Evolutionary conservation across 352 stramenopile genomes (phyloP).

Genomic region (Pythium utonaiense): DNA sequence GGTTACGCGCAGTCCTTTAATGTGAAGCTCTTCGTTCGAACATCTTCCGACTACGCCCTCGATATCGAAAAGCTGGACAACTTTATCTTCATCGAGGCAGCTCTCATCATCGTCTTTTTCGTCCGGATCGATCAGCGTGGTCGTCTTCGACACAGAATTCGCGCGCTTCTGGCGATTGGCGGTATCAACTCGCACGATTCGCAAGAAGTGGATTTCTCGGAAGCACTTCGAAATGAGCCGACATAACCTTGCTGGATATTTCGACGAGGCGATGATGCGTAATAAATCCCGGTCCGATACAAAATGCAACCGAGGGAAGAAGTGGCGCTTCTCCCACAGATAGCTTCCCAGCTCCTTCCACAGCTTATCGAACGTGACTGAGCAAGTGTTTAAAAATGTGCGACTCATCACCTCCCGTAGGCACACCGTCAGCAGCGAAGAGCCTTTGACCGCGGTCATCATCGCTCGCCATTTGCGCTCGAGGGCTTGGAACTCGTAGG

Average conservation of each 20-base stretch:
- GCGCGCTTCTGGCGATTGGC: not conserved
- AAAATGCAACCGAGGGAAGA: constrained; percentile 61
- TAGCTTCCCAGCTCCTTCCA: constrained; percentile 54
- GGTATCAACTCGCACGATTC: constrained; percentile 18
- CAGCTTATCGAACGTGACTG: constrained; percentile 45
- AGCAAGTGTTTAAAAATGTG: constrained; percentile 41
- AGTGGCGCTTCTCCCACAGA: constrained; percentile 52
- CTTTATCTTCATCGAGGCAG: constrained; percentile 11
- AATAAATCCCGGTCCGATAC: constrained; percentile 62
- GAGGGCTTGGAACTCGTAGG: constrained; percentile 55
- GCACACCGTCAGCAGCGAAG: constrained; percentile 47
- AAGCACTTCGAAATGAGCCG: constrained; percentile 54
- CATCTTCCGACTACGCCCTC: constrained; percentile 30
- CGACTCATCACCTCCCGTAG: constrained; percentile 57
- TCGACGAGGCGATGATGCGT: constrained; percentile 46
- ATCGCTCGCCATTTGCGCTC: constrained; percentile 69
- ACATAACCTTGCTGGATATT: constrained; percentile 28
- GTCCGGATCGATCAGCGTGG: not conserved
- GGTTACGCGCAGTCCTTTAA: constrained; percentile 40
- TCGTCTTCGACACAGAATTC: not conserved
- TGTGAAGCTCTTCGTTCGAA: constrained; percentile 28
- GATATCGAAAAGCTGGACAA: constrained; percentile 33
- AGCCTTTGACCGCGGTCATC: constrained; percentile 52
- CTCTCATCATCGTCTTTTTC: not conserved
- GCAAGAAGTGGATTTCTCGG: constrained; percentile 33